Base-by-base conservation (phyloP, 2,329 filamentous ascomycete genomes). In the Apiospora arundinis region DNA sequence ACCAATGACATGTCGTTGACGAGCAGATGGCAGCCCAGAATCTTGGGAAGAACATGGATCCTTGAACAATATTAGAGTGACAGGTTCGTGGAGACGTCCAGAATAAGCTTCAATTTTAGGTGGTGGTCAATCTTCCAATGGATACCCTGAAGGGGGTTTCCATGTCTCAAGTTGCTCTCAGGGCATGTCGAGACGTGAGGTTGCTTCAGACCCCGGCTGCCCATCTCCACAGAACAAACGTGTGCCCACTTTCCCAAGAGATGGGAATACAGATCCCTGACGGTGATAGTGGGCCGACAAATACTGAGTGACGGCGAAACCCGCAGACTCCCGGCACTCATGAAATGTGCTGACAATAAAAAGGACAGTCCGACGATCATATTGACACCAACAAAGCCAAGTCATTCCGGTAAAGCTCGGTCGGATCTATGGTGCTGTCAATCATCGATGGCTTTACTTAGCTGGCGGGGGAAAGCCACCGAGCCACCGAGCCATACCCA, bases 121-220 rank as follows among this genome's bases (percentile, higher is more conserved):
- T 40, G 56, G 56, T n/a, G 56, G 56, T 7, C 56, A 40, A 4
- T 14, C 11, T 9, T 2, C 8, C 1, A 32, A 23, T 23, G 18
- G 56, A 40, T 12, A 40, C 18, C 23, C 1, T 12, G 8, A 8
- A 63, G 18, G 56, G 21, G 18, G 56, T 63, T 23, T 40, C 16
- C 32, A n/a, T 21, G 56, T 63, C 56, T 63, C 56, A 63, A 40
- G 32, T 63, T 63, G 56, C 18, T 21, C 56, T 18, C 56, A 63
- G 32, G 56, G 56, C 28, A 63, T n/a, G 32, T 23, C 56, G 56
- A 63, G 56, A 63, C 56, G 56, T 40, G 56, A 63, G 18, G 56
- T 40, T 63, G 56, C 56, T 63, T 63, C 56, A 63, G 21, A 63
- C 56, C 56, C 56, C 32, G 32, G 56, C n/a, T n/a, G n/a, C 56